Percentiles rank a stretch among this genome's conserved stretches.
Evolutionary conservation across 805 yeast genomes (phyloP).

Genomic region (Teunomyces gatunensis): DNA sequence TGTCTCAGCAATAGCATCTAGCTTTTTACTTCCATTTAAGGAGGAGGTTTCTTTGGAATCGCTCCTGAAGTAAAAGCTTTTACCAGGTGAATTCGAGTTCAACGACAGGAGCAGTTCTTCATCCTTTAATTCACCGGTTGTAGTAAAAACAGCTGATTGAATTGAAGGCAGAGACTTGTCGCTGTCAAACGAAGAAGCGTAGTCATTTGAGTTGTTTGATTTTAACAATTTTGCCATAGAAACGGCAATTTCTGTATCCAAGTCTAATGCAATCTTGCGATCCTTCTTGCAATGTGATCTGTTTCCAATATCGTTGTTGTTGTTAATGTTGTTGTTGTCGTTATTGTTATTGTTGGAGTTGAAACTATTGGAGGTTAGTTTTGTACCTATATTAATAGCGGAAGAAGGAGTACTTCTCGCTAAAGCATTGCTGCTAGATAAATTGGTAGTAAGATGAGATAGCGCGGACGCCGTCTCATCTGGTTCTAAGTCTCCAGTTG

Average conservation of each 20-base stretch:
- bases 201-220: constrained; percentile 3
- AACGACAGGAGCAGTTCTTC: constrained; percentile 39
- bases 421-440: constrained; percentile 3
- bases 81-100: constrained; percentile 21
- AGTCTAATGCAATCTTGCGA: constrained; percentile 12
- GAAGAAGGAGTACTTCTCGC: constrained; percentile 9
- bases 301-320: constrained; percentile 8
- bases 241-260: constrained; percentile 45
- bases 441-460: constrained; percentile 21
- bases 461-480: constrained; percentile 45
- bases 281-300: constrained; percentile 3
- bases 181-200: constrained; percentile 39
- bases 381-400: constrained; percentile 11
- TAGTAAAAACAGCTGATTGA: constrained; percentile 36
- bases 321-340: constrained; percentile 8
- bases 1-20: constrained; percentile 23
- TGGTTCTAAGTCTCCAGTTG: constrained; percentile 38
- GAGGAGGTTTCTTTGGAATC: constrained; percentile 4
- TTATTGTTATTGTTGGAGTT: constrained; percentile 7
- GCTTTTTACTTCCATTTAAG: constrained; percentile 6
- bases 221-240: constrained; percentile 42
- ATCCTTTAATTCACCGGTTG: constrained; percentile 28
- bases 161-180: constrained; percentile 33
- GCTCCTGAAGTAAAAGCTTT: constrained; percentile 6
- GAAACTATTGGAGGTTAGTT: constrained; percentile 6